Evolutionary conservation across 2,329 filamentous ascomycete species (phyloP), one percentile per base, ranked within the genome.

Genomic region (Lasiodiplodia theobromae): DNA sequence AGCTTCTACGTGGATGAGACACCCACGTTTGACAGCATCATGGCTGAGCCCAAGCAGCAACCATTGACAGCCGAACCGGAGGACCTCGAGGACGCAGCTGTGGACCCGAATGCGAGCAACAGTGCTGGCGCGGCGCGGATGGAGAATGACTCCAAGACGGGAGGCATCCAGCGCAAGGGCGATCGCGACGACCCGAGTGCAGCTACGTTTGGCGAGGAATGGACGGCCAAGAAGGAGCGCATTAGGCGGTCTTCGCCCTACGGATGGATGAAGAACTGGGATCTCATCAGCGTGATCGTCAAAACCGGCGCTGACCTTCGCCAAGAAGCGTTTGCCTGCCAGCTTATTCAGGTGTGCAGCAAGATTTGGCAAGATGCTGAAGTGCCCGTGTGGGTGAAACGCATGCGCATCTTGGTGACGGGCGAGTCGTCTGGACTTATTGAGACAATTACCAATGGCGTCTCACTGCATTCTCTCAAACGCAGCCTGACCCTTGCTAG

Each of bases 241-340:
- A 93, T 96, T 76, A 87, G 92, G 70, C 91, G 92, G 73, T 92
- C 92, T 1, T 95, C 92, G 0, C 92, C 92, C 0, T 96, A 94
- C 76, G 92, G 92, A 11, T 93, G 91, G 88, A 93, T 94, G 89
- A 92, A 92, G 81, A 95, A 94, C 76, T 96, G 92, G 92, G 92
- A 96, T 75, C 85, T 96, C 28, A 85, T 96, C 71, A 94, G 91
- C 76, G 92, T 96, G 69, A 96, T 96, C 75, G 91, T 96, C 73
- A 96, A 96, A 82, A 96, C 92, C 12, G 92, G 92, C 2, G 91
- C 91, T 2, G 92, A 96, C 79, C 82, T 96, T 70, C 86, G 92
- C 63, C 92, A 96, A 81, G 92, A 96, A 80, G 92, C 92, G 0
- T 96, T 96, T 78, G 92, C 92, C 7, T 95, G 92, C 77, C 92